Evolutionary conservation across 2,329 filamentous ascomycete species (phyloP), one percentile per base, ranked within the genome.

Genomic region (Canariomyces notabilis): DNA sequence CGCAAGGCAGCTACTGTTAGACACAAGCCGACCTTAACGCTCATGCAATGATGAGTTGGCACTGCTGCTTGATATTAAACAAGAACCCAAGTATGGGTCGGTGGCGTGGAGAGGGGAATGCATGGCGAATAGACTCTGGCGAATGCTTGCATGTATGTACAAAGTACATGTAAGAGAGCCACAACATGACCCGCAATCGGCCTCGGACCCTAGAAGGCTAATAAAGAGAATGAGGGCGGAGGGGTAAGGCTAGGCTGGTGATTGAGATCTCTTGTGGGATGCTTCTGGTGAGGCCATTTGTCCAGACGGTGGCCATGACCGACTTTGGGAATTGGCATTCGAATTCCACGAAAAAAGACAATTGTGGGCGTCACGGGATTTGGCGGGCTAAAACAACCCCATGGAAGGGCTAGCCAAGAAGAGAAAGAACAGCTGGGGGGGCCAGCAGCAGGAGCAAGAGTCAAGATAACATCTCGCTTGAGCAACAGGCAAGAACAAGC

Each of bases 31-130:
- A 57, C 59, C 60, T 61, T 57, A 65, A 67, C 66, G 67, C 71
- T 75, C 74, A 86, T 83, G 83, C 81, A 85, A 67, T 80, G 82
- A 85, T 86, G 83, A 82, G 82, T 79, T 86, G 83, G 80, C 82
- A 85, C 67, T 79, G 75, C 77, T 67, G 61, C 70, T 76, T 72
- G 71, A 75, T 70, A 73, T 75, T 76, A 73, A 72, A 61, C 57
- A 65, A 64, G 66, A 68, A 72, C 66, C 68, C 68, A 61, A 45
- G 42, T 50, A 47, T 56, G 55, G 52, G 48, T 51, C 54, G 50
- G 44, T 12, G 37, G 39, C 21, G 41, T 26, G 44, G 42, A 46
- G 38, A 42, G 44, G 49, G 54, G 46, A 43, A 45, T 32, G 44
- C 43, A 54, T 46, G 41, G 48, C 48, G 48, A 52, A 49, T 49